Evolutionary conservation across 2,329 filamentous ascomycete genomes (phyloP).

Genomic region (Tolypocladium guangdongense): DNA sequence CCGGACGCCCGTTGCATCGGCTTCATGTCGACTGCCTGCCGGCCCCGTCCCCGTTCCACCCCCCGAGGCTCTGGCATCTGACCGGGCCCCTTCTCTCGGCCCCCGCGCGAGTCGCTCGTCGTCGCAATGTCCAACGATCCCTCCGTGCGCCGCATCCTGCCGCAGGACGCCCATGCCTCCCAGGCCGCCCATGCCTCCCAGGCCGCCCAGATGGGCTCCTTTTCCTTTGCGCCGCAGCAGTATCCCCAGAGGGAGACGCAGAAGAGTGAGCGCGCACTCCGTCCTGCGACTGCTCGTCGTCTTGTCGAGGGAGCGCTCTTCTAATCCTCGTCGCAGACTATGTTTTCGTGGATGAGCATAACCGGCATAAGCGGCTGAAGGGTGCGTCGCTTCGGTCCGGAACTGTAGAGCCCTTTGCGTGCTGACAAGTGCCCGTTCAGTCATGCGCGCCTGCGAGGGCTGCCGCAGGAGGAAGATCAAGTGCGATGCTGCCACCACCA

Average conservation of each 20-base stretch:
- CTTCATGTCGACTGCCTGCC: slow-evolving; percentile 17
- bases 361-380: slow-evolving; percentile 93
- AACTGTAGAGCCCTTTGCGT: not conserved
- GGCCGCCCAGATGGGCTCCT: slow-evolving; percentile 50
- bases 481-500: slow-evolving; percentile 93
- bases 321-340: slow-evolving; percentile 57
- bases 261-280: slow-evolving; percentile 54
- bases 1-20: slow-evolving; percentile 7
- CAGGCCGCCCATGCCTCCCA: slow-evolving; percentile 41
- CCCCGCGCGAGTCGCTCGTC: too few relatives aligned
- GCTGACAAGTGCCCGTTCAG: slow-evolving; percentile 31
- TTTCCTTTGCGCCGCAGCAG: slow-evolving; percentile 59
- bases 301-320: slow-evolving; percentile 1
- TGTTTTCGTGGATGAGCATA: slow-evolving; percentile 98
- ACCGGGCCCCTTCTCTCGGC: not conserved
- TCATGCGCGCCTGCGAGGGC: slow-evolving; percentile 95
- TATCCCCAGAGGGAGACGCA: slow-evolving; percentile 57
- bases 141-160: slow-evolving; percentile 49
- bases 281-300: not conserved
- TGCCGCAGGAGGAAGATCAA: slow-evolving; percentile 95
- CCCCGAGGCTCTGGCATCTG: not conserved
- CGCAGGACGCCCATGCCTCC: slow-evolving; percentile 40
- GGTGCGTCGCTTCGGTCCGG: slow-evolving; percentile 42
- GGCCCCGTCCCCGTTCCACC: not conserved
- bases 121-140: slow-evolving; percentile 49